phyloP scores from a whole-genome alignment of 129 eudicot genomes.

The Centrapalus pauciflorus region DNA sequence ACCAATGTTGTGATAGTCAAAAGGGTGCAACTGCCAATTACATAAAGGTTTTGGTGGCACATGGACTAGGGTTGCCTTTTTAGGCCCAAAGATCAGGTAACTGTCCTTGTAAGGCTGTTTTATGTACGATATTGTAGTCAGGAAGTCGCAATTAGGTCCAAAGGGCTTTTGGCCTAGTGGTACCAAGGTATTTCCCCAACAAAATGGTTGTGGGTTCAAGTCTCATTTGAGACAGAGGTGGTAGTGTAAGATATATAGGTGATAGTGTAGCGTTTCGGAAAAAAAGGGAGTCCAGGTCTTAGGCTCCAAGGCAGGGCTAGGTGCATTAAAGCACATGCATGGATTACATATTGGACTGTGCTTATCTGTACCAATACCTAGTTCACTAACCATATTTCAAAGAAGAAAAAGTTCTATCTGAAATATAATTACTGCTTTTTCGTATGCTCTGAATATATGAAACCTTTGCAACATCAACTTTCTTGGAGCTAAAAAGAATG shows the following conservation, averaged over 20 bases:
- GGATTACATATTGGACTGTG: too few species aligned
- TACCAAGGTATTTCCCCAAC: too few species aligned
- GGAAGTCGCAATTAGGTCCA: too few species aligned
- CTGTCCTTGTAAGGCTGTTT: too few species aligned
- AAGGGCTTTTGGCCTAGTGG: too few species aligned
- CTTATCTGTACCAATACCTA: too few species aligned
- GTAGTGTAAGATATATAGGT: too few species aligned
- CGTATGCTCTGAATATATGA: neutral
- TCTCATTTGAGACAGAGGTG: too few species aligned
- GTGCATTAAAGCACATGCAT: neutral
- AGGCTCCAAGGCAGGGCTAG: neutral
- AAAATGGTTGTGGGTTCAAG: too few species aligned
- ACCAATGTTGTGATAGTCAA: neutral
- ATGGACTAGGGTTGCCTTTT: neutral
- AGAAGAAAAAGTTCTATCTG: neutral
- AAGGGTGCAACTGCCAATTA: neutral
- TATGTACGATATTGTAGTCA: too few species aligned
- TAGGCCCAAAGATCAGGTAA: neutral
- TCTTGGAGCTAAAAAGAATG: neutral
- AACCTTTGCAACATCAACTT: neutral
- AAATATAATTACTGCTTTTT: neutral
- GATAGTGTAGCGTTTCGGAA: too few species aligned
- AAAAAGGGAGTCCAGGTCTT: too few species aligned
- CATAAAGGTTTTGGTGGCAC: neutral
- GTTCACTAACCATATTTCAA: neutral